Percentiles rank a stretch among this genome's conserved stretches.
These are phyloP conservation scores for Trifolium fragiferum DNA, from an alignment of 306 rosid genomes.

Conservation along the genomic window DNA sequence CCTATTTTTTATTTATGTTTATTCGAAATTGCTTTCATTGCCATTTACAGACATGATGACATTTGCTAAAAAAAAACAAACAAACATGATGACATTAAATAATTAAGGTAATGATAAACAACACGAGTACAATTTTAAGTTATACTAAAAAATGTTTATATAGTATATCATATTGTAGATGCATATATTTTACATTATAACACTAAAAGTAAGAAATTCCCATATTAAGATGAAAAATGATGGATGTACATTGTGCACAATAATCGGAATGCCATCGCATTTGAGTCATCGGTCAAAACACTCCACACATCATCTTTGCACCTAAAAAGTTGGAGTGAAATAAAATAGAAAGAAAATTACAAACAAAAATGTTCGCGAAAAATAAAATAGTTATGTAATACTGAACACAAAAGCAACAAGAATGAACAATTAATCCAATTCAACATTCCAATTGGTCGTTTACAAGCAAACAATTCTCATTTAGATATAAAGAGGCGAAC, in stretches of 20 bases:
- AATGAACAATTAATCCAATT: neutral
- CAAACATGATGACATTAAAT: too few relatives aligned
- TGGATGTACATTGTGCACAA: neutral
- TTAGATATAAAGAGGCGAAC: neutral
- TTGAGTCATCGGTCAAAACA: constrained; percentile 15
- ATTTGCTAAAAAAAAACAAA: too few relatives aligned
- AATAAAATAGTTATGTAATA: neutral
- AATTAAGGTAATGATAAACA: too few relatives aligned
- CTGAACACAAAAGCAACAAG: neutral
- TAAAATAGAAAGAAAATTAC: neutral
- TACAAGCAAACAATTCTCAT: neutral
- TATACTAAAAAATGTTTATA: too few relatives aligned
- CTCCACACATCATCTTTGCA: neutral
- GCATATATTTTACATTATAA: neutral
- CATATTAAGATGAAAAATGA: neutral
- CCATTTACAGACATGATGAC: too few relatives aligned
- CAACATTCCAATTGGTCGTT: neutral
- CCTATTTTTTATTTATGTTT: too few relatives aligned
- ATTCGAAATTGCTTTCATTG: too few relatives aligned
- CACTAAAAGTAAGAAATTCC: neutral
- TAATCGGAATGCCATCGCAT: constrained; percentile 23
- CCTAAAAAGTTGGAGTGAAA: constrained; percentile 23
- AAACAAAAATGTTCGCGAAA: neutral
- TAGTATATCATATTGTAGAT: too few relatives aligned
- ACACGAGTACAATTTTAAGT: too few relatives aligned